These are phyloP conservation scores for Aspergillus puulaauensis DNA, from an alignment of 2,329 filamentous ascomycete species.

Conservation along the genomic window DNA sequence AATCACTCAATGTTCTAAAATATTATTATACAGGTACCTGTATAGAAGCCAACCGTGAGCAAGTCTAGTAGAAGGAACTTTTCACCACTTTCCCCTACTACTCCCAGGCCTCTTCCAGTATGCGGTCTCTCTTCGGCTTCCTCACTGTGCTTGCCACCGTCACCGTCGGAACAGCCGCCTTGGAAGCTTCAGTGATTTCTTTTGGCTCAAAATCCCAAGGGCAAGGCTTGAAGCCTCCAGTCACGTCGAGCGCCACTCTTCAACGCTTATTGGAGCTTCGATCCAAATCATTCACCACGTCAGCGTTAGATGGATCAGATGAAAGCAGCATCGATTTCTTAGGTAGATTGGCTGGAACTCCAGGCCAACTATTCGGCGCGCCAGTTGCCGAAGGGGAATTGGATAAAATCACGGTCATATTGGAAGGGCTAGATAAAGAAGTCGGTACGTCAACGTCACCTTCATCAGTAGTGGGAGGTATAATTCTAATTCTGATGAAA, in stretches of 20 bases:
- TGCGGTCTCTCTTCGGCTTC: constrained; percentile 29
- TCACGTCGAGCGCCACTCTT: constrained; percentile 32
- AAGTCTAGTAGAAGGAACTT: not conserved
- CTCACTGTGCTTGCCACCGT: constrained; percentile 26
- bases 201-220: constrained; percentile 20
- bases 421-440: constrained; percentile 61
- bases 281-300: constrained; percentile 50
- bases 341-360: constrained; percentile 59
- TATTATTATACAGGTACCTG: not conserved
- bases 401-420: constrained; percentile 35
- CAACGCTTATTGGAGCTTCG: constrained; percentile 46
- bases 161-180: constrained; percentile 26
- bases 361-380: constrained; percentile 52
- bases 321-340: constrained; percentile 57
- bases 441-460: constrained; percentile 51
- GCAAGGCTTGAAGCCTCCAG: constrained; percentile 1
- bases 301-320: constrained; percentile 39
- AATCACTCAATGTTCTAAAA: not conserved
- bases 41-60: not conserved
- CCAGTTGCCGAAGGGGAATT: constrained; percentile 13
- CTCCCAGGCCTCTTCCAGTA: constrained; percentile 14
- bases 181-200: constrained; percentile 35
- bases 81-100: not conserved
- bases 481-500: not conserved
- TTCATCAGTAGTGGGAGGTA: not conserved